These are phyloP conservation scores for Zalerion maritima DNA, from an alignment of 495 filamentous ascomycete species.

Conservation along the genomic window DNA sequence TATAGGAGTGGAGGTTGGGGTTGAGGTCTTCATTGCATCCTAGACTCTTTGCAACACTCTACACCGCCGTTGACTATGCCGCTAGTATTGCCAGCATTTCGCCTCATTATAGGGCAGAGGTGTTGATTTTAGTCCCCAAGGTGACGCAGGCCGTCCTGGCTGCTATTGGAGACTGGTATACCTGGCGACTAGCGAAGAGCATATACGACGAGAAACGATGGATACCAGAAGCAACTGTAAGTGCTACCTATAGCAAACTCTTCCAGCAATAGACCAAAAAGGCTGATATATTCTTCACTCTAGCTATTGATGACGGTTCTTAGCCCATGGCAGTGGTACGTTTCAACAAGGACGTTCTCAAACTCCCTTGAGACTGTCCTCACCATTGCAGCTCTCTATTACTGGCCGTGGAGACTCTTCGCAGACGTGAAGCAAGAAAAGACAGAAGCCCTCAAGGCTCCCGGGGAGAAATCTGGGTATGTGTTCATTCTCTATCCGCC, in stretches of 20 bases:
- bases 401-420: slow-evolving; percentile 70
- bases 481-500: not conserved
- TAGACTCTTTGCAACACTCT: slow-evolving; percentile 63
- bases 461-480: too few species aligned
- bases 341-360: slow-evolving; percentile 80
- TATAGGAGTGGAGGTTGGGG: slow-evolving; percentile 84
- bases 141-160: slow-evolving; percentile 63
- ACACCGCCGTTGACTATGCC: slow-evolving; percentile 42
- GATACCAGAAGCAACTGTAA: slow-evolving; percentile 61
- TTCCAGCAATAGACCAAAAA: too few species aligned
- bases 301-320: slow-evolving; percentile 56
- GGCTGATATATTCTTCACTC: not conserved
- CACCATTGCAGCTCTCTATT: slow-evolving; percentile 61
- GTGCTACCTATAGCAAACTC: too few species aligned
- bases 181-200: slow-evolving; percentile 64
- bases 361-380: slow-evolving; percentile 86
- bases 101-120: slow-evolving; percentile 36
- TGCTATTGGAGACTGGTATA: slow-evolving; percentile 71
- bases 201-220: slow-evolving; percentile 56
- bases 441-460: too few species aligned
- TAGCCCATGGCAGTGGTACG: slow-evolving; percentile 96
- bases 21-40: slow-evolving; percentile 91
- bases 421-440: slow-evolving; percentile 18
- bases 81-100: slow-evolving; percentile 35
- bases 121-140: slow-evolving; percentile 61